These are phyloP conservation scores for Thymus mandschuricus DNA, from an alignment of 257 asterid species.

Conservation along the genomic window DNA sequence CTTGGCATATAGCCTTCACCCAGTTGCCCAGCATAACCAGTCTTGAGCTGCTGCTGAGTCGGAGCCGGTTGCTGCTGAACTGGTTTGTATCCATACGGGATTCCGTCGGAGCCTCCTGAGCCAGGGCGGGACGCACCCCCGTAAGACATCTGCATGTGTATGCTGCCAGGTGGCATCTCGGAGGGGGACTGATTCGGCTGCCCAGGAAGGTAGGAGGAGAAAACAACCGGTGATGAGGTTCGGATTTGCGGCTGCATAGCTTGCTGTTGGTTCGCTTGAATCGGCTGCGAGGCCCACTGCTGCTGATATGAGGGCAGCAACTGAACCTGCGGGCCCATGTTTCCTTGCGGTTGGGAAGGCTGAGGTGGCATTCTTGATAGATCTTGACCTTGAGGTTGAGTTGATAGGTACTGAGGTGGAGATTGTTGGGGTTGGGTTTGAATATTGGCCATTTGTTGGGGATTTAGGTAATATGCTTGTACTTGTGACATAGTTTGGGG, in stretches of 20 bases:
- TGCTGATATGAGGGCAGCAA: slow-evolving; percentile 66
- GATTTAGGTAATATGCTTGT: slow-evolving; percentile 63
- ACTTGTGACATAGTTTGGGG: slow-evolving; percentile 60
- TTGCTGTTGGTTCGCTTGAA: slow-evolving; percentile 53
- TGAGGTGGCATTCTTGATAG: slow-evolving; percentile 58
- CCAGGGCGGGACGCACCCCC: slow-evolving; percentile 55
- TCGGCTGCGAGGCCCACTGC: slow-evolving; percentile 77
- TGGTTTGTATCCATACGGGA: slow-evolving; percentile 66
- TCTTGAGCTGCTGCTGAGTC: slow-evolving; percentile 61
- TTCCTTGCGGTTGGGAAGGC: slow-evolving; percentile 62
- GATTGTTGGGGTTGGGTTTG: slow-evolving; percentile 49
- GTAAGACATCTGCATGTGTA: slow-evolving; percentile 69
- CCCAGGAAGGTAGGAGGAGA: slow-evolving; percentile 59
- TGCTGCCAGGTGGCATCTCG: slow-evolving; percentile 62
- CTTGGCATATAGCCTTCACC: slow-evolving; percentile 63
- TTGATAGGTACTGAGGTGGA: slow-evolving; percentile 59
- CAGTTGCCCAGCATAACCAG: slow-evolving; percentile 52
- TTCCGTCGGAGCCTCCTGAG: slow-evolving; percentile 54
- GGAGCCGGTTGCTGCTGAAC: slow-evolving; percentile 62
- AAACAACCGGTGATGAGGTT: slow-evolving; percentile 62
- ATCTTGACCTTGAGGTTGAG: slow-evolving; percentile 71
- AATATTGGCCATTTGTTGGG: slow-evolving; percentile 50
- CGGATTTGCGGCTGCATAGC: slow-evolving; percentile 67
- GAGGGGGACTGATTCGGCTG: slow-evolving; percentile 64
- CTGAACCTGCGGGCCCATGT: slow-evolving; percentile 60